Conservation (phyloP, 345 rosid species). For the Lepidium sativum region DNA sequence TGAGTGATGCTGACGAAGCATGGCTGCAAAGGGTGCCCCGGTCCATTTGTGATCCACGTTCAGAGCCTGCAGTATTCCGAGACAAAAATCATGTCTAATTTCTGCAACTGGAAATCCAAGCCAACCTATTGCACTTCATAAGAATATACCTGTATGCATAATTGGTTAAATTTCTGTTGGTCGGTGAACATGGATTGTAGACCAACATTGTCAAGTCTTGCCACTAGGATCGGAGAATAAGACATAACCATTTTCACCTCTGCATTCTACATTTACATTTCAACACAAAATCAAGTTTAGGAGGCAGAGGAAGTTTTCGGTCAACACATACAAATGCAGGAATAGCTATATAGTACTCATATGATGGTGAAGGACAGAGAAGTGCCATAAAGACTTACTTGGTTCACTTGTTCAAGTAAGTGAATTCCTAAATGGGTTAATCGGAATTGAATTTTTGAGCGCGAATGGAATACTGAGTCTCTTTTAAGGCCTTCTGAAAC, state of each 20-base stretch:
- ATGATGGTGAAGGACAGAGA: background rate
- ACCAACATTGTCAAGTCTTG: conserved; percentile 52
- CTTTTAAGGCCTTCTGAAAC: conserved; percentile 41
- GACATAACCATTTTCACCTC: conserved; percentile 33
- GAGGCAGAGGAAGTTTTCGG: conserved; percentile 5
- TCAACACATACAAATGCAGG: background rate
- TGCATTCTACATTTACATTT: conserved; percentile 41
- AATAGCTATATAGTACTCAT: background rate
- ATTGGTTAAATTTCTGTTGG: conserved; percentile 59
- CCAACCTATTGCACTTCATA: conserved; percentile 1
- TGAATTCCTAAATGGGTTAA: conserved; percentile 52
- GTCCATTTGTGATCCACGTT: conserved; percentile 68
- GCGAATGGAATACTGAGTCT: conserved; percentile 32
- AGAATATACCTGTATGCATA: conserved; percentile 52
- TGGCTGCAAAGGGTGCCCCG: conserved; percentile 81
- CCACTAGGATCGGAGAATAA: conserved; percentile 48
- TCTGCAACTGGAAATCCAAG: conserved; percentile 13
- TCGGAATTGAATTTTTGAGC: conserved; percentile 60
- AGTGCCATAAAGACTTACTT: conserved; percentile 35
- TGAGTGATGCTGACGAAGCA: conserved; percentile 71
- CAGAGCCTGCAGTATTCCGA: conserved; percentile 44
- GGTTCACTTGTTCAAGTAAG: conserved; percentile 63
- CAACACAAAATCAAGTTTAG: conserved; percentile 18
- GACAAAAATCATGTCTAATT: background rate
- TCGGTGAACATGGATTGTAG: conserved; percentile 55